phyloP scores from a whole-genome alignment of 176 grass and related monocot genomes.

The Phoenix dactylifera region DNA sequence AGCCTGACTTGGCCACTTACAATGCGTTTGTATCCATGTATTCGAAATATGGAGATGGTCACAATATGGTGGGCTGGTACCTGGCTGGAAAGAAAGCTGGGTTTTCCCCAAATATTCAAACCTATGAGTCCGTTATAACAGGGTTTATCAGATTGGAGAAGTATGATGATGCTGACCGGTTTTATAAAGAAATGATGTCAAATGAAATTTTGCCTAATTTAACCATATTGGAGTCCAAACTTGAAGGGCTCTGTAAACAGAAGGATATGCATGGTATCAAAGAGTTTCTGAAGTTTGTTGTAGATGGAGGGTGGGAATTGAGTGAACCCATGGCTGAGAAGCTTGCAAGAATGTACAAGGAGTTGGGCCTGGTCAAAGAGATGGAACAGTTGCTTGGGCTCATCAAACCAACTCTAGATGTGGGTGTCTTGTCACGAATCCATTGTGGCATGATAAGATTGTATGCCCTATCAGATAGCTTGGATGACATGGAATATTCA shows the following conservation, averaged over 20 bases:
- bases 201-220: slow-evolving; percentile 26
- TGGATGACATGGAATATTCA: slow-evolving; percentile 38
- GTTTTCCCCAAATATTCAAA: slow-evolving; percentile 30
- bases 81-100: slow-evolving; percentile 35
- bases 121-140: slow-evolving; percentile 38
- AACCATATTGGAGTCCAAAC: slow-evolving; percentile 34
- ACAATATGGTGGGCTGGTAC: slow-evolving; percentile 40
- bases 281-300: slow-evolving; percentile 19
- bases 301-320: slow-evolving; percentile 19
- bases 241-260: slow-evolving; percentile 27
- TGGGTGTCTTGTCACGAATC: slow-evolving; percentile 20
- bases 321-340: slow-evolving; percentile 22
- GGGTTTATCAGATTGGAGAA: slow-evolving; percentile 27
- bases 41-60: slow-evolving; percentile 19
- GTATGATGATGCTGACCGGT: slow-evolving; percentile 27
- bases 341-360: slow-evolving; percentile 21
- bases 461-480: slow-evolving; percentile 28
- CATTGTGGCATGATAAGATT: slow-evolving; percentile 41
- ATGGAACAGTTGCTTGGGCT: slow-evolving; percentile 37
- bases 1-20: slow-evolving; percentile 32
- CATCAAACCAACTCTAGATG: slow-evolving; percentile 5
- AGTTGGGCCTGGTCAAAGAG: slow-evolving; percentile 19
- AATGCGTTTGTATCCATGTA: slow-evolving; percentile 33
- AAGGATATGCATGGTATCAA: slow-evolving; percentile 20
- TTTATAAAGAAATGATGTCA: slow-evolving; percentile 39